phyloP scores from a whole-genome alignment of 2,329 filamentous ascomycete species.

The Verticillium albo-atrum region DNA sequence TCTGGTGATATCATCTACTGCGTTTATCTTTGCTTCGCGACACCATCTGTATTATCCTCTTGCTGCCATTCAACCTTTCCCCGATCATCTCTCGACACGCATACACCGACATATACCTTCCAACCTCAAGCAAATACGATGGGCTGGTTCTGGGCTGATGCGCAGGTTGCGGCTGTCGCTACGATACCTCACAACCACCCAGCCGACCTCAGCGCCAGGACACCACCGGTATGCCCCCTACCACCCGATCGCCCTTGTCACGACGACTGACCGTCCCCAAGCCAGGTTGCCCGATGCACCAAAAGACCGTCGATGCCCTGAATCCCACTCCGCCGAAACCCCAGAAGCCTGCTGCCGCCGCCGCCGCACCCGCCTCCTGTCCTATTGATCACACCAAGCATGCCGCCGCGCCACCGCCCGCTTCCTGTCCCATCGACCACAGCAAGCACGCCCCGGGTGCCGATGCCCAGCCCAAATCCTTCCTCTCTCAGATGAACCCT shows the following conservation, averaged over 20 bases:
- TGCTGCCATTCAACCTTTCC: no score
- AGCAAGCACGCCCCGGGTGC: slow-evolving; percentile 21
- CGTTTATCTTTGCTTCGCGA: background rate
- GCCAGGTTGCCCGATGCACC: slow-evolving; percentile 55
- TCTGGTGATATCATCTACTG: slow-evolving; percentile 1
- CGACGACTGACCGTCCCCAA: slow-evolving; percentile 20
- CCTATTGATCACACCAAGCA: slow-evolving; percentile 20
- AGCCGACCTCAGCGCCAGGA: slow-evolving; percentile 11
- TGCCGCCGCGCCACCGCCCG: slow-evolving; percentile 20
- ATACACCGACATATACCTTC: background rate
- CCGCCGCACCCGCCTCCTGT: slow-evolving; percentile 21
- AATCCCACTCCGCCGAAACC: slow-evolving; percentile 20
- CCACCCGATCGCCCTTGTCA: background rate
- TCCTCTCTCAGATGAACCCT: slow-evolving; percentile 55
- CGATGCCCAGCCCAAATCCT: slow-evolving; percentile 32
- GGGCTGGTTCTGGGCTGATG: slow-evolving; percentile 63
- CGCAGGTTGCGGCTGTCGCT: slow-evolving; percentile 20
- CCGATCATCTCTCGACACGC: background rate
- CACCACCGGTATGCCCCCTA: slow-evolving; percentile 33
- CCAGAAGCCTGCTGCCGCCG: slow-evolving; percentile 14
- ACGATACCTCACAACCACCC: slow-evolving; percentile 17
- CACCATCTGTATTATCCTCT: no score
- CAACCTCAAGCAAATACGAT: slow-evolving; percentile 25
- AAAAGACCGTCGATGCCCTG: slow-evolving; percentile 45
- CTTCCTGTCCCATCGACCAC: slow-evolving; percentile 44